phyloP scores from a whole-genome alignment of 352 stramenopile species.

The Pythium monospermum region DNA sequence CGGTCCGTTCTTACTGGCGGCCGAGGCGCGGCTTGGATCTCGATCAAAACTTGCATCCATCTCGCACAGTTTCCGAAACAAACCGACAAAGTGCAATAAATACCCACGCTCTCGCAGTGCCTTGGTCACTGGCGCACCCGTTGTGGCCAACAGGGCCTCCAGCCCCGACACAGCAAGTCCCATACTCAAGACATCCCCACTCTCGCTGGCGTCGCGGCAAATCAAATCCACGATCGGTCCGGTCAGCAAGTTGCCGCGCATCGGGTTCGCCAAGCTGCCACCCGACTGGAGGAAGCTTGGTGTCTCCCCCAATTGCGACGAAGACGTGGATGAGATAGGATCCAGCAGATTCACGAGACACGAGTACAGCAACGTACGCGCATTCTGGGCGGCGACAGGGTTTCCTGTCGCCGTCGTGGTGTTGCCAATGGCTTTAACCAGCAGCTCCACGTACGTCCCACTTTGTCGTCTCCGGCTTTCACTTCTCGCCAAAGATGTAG shows the following conservation, averaged over 20 bases:
- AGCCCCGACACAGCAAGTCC: slow-evolving; percentile 68
- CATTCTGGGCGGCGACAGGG: slow-evolving; percentile 63
- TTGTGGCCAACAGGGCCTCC: slow-evolving; percentile 57
- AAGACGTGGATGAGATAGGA: slow-evolving; percentile 8
- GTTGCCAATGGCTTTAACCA: slow-evolving; percentile 56
- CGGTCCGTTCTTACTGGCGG: slow-evolving; percentile 37
- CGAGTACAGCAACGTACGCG: slow-evolving; percentile 71
- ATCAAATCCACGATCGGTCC: slow-evolving; percentile 65
- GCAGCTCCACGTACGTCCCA: slow-evolving; percentile 47
- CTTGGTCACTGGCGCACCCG: slow-evolving; percentile 41
- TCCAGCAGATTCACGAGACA: slow-evolving; percentile 66
- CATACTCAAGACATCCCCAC: slow-evolving; percentile 75
- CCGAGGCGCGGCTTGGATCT: slow-evolving; percentile 24
- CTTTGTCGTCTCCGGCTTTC: slow-evolving; percentile 33
- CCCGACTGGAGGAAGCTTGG: slow-evolving; percentile 5
- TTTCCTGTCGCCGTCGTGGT: slow-evolving; percentile 66
- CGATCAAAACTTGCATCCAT: slow-evolving; percentile 61
- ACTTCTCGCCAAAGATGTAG: slow-evolving; percentile 1
- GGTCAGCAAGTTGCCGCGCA: slow-evolving; percentile 28
- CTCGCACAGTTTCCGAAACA: slow-evolving; percentile 71
- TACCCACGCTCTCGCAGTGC: slow-evolving; percentile 70
- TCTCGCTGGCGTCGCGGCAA: slow-evolving; percentile 72
- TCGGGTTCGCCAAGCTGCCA: slow-evolving; percentile 17
- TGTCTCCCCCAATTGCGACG: neutral
- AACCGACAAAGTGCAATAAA: slow-evolving; percentile 73